Evolutionary conservation across 331 rosid species (phyloP), one percentile per base, ranked within the genome.

Genomic region (Stylosanthes scabra): DNA sequence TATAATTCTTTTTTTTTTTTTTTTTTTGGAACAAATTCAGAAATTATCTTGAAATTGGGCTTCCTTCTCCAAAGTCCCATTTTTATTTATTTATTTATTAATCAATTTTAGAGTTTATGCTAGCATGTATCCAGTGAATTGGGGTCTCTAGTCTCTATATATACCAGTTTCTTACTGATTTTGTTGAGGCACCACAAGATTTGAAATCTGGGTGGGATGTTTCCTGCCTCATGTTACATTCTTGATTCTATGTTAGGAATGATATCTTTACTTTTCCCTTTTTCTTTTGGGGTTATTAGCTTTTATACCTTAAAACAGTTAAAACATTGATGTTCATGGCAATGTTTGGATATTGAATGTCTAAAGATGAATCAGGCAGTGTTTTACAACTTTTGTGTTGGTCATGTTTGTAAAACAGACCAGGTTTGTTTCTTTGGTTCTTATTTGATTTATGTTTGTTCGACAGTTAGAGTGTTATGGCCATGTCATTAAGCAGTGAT

Each of bases 401-500:
- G n/a, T n/a, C n/a, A n/a, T n/a, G n/a, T n/a, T n/a, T n/a, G n/a
- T n/a, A n/a, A n/a, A n/a, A n/a, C n/a, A n/a, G n/a, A n/a, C n/a
- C n/a, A n/a, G n/a, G n/a, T n/a, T n/a, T n/a, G n/a, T n/a, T n/a
- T n/a, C n/a, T n/a, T n/a, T n/a, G n/a, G n/a, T n/a, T n/a, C n/a
- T n/a, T n/a, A 34, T 20, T 71, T 58, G 31, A 51, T 10, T 57
- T 52, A 63, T 82, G 68, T 61, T 72, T 55, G 46, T 66, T 70
- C 71, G 68, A 29, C 82, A 70, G 77, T 49, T 59, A 69, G 68
- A 79, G 78, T 64, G n/a, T n/a, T 31, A 66, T 37, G 14, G n/a
- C 72, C 31, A 83, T 75, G 80, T 55, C 88, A 4, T 78, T 90
- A 81, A 90, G 80, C 78, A 83, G 88, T 11, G 96, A 90, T 74